Base-by-base conservation (phyloP, 495 filamentous ascomycete species). In the Xylona heveae region DNA sequence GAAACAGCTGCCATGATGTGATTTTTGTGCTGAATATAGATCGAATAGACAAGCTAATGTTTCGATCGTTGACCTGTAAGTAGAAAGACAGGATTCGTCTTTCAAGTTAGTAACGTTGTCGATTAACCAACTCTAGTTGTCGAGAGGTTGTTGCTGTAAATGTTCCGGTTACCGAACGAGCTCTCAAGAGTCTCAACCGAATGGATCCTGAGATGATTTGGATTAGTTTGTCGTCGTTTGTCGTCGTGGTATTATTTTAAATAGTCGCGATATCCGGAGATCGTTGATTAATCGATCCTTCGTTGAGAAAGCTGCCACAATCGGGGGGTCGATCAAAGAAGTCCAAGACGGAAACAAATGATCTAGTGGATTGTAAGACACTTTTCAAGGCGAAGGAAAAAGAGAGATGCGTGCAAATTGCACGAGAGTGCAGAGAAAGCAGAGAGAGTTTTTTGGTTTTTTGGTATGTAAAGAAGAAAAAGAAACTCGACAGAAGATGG, bases 1-100 rank as follows among this genome's bases (percentile, higher is more conserved):
- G 76, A 64, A 54, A 71, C 66, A 47, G 79, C 78, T 51, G 88
- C 82, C 88, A 95, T 97, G 30, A 28, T 31, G 16, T 19, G 16
- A 20, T n/a, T n/a, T n/a, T n/a, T n/a, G n/a, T n/a, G n/a, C n/a
- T n/a, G n/a, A 37, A 24, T 30, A n/a, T 25, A 20, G 44, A 49
- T 49, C 43, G 45, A 53, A 40, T 41, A 42, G 47, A 51, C 53
- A 62, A 61, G 4, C 47, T 36, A 57, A 54, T 52, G 49, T 60
- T 55, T 66, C 51, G 55, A 57, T 59, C 50, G 44, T 19, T 27
- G 34, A 31, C 22, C 43, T 38, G 38, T 43, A 27, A 19, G 28
- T 36, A 15, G 37, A 41, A 26, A 5, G 20, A 7, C 27, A 31
- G 23, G 6, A 32, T 16, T 36, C 12, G n/a, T 26, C 36, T 34